phyloP scores from a whole-genome alignment of 192 early-diverging fungal species.

The Coemansia sp. region DNA sequence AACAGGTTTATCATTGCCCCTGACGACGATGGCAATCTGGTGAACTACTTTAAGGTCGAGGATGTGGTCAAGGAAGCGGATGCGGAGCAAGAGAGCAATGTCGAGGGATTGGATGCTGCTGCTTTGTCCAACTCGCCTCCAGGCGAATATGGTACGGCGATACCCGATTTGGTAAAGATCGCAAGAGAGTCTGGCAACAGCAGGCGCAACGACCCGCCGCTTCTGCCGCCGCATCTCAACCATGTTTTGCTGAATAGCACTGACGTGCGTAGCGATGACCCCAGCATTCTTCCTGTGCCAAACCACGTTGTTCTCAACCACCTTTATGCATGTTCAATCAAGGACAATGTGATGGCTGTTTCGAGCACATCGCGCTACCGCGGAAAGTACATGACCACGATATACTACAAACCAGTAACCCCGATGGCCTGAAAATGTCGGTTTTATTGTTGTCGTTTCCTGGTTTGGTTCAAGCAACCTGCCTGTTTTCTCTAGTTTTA shows the following conservation, averaged over 20 bases:
- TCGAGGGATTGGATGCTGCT: slow-evolving; percentile 54
- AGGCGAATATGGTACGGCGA: slow-evolving; percentile 63
- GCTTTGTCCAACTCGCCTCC: slow-evolving; percentile 62
- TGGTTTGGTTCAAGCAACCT: too few species aligned
- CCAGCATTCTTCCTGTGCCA: slow-evolving; percentile 81
- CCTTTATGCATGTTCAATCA: slow-evolving; percentile 93
- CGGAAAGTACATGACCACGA: slow-evolving; percentile 73
- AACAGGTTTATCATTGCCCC: slow-evolving; percentile 88
- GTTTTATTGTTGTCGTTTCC: too few species aligned
- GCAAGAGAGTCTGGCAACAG: slow-evolving; percentile 35
- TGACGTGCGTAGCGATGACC: slow-evolving; percentile 73
- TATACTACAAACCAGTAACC: slow-evolving; percentile 57
- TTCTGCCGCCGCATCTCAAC: slow-evolving; percentile 90
- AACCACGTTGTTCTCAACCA: slow-evolving; percentile 95
- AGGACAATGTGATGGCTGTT: slow-evolving; percentile 95
- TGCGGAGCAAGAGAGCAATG: slow-evolving; percentile 51
- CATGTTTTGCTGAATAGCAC: slow-evolving; percentile 86
- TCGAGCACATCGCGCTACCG: slow-evolving; percentile 88
- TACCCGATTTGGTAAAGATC: slow-evolving; percentile 59
- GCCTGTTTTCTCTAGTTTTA: not conserved
- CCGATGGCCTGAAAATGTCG: not conserved
- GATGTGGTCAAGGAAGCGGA: slow-evolving; percentile 55
- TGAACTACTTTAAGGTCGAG: slow-evolving; percentile 93
- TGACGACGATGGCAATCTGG: slow-evolving; percentile 92
- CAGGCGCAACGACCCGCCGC: slow-evolving; percentile 70